Conservation (phyloP, 192 early-diverging fungal genomes). For the Gryganskiella cystojenkinii region DNA sequence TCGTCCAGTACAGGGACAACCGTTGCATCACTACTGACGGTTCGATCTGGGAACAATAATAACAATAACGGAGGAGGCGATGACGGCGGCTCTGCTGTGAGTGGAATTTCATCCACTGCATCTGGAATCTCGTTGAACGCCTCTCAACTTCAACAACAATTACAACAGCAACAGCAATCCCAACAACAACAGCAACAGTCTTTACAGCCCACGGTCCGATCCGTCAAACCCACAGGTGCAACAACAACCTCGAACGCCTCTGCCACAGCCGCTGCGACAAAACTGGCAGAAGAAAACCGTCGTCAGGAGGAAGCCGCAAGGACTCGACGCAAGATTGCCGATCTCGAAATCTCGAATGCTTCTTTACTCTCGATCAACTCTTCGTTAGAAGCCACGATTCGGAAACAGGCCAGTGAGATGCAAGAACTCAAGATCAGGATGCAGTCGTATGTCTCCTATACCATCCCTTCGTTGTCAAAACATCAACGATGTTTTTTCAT, state of each 20-base stretch:
- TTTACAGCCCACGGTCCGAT: constrained; percentile 14
- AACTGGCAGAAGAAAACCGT: constrained; percentile 30
- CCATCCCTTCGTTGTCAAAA: not conserved
- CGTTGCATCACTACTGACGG: not conserved
- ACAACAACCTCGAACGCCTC: not conserved
- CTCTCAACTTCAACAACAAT: too few relatives aligned
- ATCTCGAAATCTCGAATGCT: constrained; percentile 67
- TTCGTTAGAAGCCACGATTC: constrained; percentile 59
- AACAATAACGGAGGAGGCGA: not conserved
- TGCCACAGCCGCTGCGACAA: not conserved
- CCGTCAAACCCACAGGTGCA: constrained; percentile 4
- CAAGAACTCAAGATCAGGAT: constrained; percentile 54
- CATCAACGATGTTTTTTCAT: too few relatives aligned
- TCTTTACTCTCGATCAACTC: constrained; percentile 62
- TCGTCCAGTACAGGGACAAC: not conserved
- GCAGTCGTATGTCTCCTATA: constrained; percentile 35
- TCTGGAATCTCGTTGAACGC: too few relatives aligned
- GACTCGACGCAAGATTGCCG: constrained; percentile 57
- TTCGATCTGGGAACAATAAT: not conserved
- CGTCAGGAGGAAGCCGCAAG: constrained; percentile 37
- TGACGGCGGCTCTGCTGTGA: not conserved
- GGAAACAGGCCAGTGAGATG: constrained; percentile 60
- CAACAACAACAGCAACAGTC: constrained; percentile 8
- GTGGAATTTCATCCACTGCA: too few relatives aligned
- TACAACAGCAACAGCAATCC: too few relatives aligned